A percentile compares a stretch with the other conserved stretches of the same genome.
Conservation (phyloP, 1,284 basidiomycete species). For the Veloporphyrellus conicus region DNA sequence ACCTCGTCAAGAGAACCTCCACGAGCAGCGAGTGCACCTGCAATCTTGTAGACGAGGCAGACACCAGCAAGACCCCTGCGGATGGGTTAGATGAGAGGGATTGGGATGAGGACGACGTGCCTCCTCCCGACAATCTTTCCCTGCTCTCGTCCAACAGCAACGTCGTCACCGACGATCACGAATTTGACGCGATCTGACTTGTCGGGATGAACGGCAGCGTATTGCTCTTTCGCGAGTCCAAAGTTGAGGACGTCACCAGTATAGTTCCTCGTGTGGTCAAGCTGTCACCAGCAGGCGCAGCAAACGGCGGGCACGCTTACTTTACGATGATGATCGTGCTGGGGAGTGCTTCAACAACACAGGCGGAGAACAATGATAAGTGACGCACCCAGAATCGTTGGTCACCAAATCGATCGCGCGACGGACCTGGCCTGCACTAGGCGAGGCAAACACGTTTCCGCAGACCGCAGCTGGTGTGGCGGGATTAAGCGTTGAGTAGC, state of each 20-base stretch:
- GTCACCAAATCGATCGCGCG: constrained; percentile 76
- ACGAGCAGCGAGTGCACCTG: constrained; percentile 73
- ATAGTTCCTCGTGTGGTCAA: constrained; percentile 56
- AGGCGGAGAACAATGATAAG: neutral
- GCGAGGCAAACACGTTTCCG: constrained; percentile 85
- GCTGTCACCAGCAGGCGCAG: constrained; percentile 7
- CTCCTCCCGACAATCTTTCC: constrained; percentile 79
- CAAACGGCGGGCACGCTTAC: constrained; percentile 37
- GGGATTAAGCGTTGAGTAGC: neutral
- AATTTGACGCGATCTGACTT: constrained; percentile 71
- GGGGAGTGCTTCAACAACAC: constrained; percentile 5
- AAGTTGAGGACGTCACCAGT: constrained; percentile 92
- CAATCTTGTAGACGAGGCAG: constrained; percentile 88
- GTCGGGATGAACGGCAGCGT: constrained; percentile 65
- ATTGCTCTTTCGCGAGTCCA: constrained; percentile 86
- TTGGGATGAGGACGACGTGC: constrained; percentile 37
- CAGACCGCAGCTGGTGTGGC: constrained; percentile 68
- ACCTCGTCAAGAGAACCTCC: constrained; percentile 76
- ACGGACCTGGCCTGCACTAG: constrained; percentile 78
- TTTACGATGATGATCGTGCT: constrained; percentile 84
- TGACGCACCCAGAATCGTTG: constrained; percentile 71
- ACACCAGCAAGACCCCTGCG: constrained; percentile 82
- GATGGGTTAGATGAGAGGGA: neutral
- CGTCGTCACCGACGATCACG: constrained; percentile 87
- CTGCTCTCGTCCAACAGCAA: constrained; percentile 78